Evolutionary conservation across 768 basidiomycete species (phyloP).

Genomic region (Suillus subluteus): DNA sequence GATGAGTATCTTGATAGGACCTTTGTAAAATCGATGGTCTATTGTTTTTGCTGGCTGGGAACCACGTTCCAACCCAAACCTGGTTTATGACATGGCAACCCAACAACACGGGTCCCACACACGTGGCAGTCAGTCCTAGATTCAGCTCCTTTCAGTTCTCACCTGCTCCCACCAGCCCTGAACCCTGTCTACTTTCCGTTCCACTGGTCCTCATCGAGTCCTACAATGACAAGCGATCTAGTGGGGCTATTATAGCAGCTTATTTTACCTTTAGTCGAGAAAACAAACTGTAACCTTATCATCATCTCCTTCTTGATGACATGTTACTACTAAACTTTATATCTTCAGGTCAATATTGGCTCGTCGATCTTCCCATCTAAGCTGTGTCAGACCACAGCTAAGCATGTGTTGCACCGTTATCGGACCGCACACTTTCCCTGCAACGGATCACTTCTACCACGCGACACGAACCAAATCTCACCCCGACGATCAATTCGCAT

Average conservation of each 20-base stretch:
- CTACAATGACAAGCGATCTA: background rate
- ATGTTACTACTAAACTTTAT: background rate
- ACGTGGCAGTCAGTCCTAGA: constrained; percentile 10
- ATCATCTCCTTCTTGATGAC: background rate
- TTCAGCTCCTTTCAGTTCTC: constrained; percentile 3
- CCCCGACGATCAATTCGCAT: background rate
- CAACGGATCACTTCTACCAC: constrained; percentile 6
- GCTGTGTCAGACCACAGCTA: background rate
- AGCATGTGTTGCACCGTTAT: background rate
- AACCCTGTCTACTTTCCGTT: background rate
- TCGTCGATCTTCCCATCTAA: constrained; percentile 1
- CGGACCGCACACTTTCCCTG: background rate
- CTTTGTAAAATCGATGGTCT: constrained; percentile 10
- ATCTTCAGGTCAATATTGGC: constrained; percentile 1
- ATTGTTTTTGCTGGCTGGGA: constrained; percentile 14
- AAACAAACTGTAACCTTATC: background rate
- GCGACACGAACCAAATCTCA: constrained; percentile 1
- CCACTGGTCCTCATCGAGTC: background rate
- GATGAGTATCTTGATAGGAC: constrained; percentile 11
- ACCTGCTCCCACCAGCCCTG: background rate
- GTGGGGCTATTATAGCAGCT: background rate
- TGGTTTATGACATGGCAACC: constrained; percentile 13
- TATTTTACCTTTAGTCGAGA: constrained; percentile 5
- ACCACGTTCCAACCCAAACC: constrained; percentile 12
- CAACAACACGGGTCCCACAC: constrained; percentile 14